Evolutionary conservation across 306 rosid species (phyloP).

Genomic region (Vigna angularis): DNA sequence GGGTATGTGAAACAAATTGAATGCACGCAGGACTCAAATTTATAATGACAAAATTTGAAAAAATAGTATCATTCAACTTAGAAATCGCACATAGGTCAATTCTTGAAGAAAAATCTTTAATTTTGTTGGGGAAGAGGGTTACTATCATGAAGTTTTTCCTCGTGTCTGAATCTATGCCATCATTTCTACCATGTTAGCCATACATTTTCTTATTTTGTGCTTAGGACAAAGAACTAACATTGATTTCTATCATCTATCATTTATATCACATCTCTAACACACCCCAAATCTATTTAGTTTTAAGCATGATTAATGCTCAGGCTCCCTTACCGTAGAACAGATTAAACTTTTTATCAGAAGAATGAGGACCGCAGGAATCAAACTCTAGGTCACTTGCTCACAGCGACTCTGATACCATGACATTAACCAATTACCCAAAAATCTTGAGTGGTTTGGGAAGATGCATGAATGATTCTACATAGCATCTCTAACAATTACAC

Average conservation of each 20-base stretch:
- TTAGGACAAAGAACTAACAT: conserved; percentile 4
- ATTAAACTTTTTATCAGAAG: not conserved
- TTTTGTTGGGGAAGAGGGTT: not conserved
- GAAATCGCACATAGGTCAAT: not conserved
- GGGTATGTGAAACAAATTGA: not conserved
- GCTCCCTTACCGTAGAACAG: not conserved
- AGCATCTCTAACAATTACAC: not conserved
- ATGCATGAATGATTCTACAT: not conserved
- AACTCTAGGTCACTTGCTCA: not conserved
- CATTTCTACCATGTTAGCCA: not conserved
- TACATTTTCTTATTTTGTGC: not conserved
- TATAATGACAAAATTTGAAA: not conserved
- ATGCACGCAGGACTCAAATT: not conserved
- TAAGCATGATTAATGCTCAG: not conserved
- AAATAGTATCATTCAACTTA: conserved; percentile 13
- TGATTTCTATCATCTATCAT: conserved; percentile 13
- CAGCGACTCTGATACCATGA: not conserved
- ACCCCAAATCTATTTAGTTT: not conserved
- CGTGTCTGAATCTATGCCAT: conserved; percentile 8
- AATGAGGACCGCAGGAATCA: not conserved
- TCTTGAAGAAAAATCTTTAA: not conserved
- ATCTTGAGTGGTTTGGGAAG: not conserved
- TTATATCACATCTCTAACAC: not conserved
- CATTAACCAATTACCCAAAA: not conserved
- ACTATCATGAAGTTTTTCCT: not conserved